Conservation (phyloP, 352 stramenopile species). For the Detonula confervacea region DNA sequence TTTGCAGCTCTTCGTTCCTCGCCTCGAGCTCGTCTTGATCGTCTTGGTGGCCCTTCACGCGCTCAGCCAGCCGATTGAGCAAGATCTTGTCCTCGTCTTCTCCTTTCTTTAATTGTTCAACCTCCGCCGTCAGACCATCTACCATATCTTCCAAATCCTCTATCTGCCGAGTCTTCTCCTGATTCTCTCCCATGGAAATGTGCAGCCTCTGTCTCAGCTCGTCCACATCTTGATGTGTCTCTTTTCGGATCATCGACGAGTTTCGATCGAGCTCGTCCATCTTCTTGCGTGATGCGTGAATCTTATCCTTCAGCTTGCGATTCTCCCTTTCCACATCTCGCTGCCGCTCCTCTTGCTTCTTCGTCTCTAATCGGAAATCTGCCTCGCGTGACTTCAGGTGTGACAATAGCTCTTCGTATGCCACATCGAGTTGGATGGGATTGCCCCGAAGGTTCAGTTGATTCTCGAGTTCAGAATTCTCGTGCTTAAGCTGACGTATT, state of each 20-base stretch:
- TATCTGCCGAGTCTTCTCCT: constrained; percentile 24
- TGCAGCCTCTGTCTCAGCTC: constrained; percentile 9
- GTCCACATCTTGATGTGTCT: constrained; percentile 1
- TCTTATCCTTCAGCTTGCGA: constrained; percentile 33
- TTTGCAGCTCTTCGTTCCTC: constrained; percentile 35
- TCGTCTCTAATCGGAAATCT: constrained; percentile 11
- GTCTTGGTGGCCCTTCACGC: constrained; percentile 21
- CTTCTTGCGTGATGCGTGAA: constrained; percentile 13
- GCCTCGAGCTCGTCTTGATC: constrained; percentile 20
- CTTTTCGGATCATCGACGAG: constrained; percentile 25
- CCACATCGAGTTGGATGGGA: too few relatives aligned
- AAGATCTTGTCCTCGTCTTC: constrained; percentile 27
- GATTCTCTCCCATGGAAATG: not conserved
- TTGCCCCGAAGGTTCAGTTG: constrained; percentile 31
- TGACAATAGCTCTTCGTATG: constrained; percentile 37
- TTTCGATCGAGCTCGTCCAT: constrained; percentile 31
- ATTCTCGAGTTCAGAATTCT: constrained; percentile 42
- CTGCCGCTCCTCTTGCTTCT: constrained; percentile 23
- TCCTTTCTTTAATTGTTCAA: constrained; percentile 15
- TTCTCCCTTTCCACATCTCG: constrained; percentile 26
- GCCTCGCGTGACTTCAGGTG: constrained; percentile 32
- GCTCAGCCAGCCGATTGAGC: constrained; percentile 14
- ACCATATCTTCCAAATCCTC: constrained; percentile 21
- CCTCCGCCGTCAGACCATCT: constrained; percentile 19
- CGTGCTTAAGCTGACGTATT: constrained; percentile 20